phyloP scores from a whole-genome alignment of 2,329 filamentous ascomycete species.

The Reticulascus tulasneorum region DNA sequence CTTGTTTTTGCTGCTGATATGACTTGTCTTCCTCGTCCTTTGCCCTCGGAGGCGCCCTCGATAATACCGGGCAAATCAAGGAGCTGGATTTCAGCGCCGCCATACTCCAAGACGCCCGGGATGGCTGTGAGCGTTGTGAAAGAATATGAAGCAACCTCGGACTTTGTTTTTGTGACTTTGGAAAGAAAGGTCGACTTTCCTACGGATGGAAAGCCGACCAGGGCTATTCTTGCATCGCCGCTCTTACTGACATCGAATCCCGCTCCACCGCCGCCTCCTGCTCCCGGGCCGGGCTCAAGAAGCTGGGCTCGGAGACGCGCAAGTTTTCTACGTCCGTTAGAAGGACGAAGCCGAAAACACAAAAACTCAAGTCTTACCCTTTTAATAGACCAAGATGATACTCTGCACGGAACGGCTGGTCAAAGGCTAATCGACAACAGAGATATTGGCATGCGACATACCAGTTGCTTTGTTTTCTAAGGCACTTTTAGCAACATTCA shows the following conservation, averaged over 20 bases:
- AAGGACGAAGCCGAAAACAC: too few species aligned
- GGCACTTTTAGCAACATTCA: constrained; percentile 23
- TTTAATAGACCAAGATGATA: constrained; percentile 97
- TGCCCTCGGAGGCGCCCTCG: constrained; percentile 92
- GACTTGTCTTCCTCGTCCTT: constrained; percentile 91
- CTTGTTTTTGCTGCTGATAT: constrained; percentile 98
- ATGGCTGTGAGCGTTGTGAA: constrained; percentile 98
- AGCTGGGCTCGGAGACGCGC: constrained; percentile 91
- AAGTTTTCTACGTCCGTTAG: constrained; percentile 66
- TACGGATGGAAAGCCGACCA: constrained; percentile 98
- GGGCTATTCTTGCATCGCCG: constrained; percentile 91
- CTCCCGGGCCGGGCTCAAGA: constrained; percentile 79
- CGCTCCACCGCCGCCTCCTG: constrained; percentile 71
- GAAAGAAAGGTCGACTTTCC: constrained; percentile 99
- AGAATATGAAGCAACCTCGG: constrained; percentile 90
- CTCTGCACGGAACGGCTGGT: constrained; percentile 51
- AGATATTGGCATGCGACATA: constrained; percentile 41
- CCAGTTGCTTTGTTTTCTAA: constrained; percentile 98
- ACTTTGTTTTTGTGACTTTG: constrained; percentile 97
- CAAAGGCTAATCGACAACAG: background rate
- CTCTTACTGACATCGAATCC: constrained; percentile 96
- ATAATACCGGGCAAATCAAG: constrained; percentile 98
- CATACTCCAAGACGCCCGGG: constrained; percentile 94
- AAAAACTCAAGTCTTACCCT: too few species aligned
- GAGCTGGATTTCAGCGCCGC: constrained; percentile 95